Conservation (phyloP, 2,329 filamentous ascomycete species). For the Pyrenophora tritici-repentis region DNA sequence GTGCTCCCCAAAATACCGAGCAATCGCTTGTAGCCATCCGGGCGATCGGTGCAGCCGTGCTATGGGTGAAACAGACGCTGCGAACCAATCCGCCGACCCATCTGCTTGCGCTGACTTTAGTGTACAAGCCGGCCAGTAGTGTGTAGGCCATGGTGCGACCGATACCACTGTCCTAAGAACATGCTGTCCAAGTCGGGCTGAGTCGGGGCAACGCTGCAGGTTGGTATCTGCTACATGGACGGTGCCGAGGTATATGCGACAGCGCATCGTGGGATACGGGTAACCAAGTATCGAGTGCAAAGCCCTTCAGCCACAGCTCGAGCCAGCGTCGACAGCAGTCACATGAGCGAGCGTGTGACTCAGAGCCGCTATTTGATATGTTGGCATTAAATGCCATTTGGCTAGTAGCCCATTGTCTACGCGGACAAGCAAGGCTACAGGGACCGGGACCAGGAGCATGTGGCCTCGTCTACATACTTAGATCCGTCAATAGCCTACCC, state of each 20-base stretch:
- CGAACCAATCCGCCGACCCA: conserved; percentile 5
- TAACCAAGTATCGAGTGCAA: conserved; percentile 1
- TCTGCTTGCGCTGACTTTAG: conserved; percentile 6
- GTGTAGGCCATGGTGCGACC: conserved; percentile 4
- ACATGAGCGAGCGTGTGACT: conserved; percentile 26
- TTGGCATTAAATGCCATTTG: conserved; percentile 7
- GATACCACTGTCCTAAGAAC: conserved; percentile 6
- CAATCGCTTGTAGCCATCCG: conserved; percentile 17
- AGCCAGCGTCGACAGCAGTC: conserved; percentile 11
- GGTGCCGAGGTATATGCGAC: conserved; percentile 6
- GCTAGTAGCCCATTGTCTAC: conserved; percentile 22
- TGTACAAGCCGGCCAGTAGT: conserved; percentile 1
- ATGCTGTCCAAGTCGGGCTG: conserved; percentile 5
- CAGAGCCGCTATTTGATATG: conserved; percentile 6
- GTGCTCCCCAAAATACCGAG: conserved; percentile 27
- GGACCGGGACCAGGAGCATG: conserved; percentile 1
- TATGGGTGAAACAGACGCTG: conserved; percentile 7
- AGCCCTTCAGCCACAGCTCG: conserved; percentile 28
- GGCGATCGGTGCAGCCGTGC: conserved; percentile 18
- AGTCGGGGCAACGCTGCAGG: background rate
- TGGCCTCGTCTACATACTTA: conserved; percentile 5
- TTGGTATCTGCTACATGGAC: conserved; percentile 5
- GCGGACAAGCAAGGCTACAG: conserved; percentile 25
- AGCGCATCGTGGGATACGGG: background rate
- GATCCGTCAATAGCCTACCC: conserved; percentile 9